These are phyloP conservation scores for Eucalyptus leucophloia DNA, from an alignment of 345 rosid species.

Conservation along the genomic window DNA sequence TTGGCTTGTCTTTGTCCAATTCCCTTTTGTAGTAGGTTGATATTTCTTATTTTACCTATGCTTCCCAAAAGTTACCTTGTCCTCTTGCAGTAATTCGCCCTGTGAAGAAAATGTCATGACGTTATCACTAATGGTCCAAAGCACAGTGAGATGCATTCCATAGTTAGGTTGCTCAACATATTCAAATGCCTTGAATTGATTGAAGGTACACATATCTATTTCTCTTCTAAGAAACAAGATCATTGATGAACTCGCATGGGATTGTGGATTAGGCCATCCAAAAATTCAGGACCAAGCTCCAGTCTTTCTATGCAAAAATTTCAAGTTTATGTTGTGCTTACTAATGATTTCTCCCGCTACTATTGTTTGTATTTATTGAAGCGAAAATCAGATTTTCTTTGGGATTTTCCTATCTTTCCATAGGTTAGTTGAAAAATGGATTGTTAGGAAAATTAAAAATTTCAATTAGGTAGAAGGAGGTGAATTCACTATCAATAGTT, in stretches of 20 bases:
- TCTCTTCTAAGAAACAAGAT: neutral
- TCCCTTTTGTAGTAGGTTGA: neutral
- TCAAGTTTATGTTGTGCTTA: fast-evolving
- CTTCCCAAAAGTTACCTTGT: neutral
- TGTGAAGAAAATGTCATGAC: too few species aligned
- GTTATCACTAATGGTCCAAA: fast-evolving
- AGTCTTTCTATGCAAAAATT: neutral
- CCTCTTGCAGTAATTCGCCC: fast-evolving
- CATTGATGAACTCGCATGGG: fast-evolving
- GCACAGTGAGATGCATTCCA: fast-evolving
- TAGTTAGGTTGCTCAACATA: too few species aligned
- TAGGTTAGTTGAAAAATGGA: neutral
- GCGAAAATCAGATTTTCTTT: neutral
- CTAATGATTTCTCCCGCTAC: fast-evolving
- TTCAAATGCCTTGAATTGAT: fast-evolving
- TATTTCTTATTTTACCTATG: neutral
- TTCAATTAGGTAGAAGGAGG: neutral
- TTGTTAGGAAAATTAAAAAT: neutral
- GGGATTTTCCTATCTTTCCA: neutral
- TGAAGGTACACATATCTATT: neutral
- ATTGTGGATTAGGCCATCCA: neutral
- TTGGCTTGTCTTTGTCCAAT: neutral
- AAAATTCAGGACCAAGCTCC: fast-evolving
- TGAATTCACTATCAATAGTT: neutral
- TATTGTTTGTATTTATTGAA: neutral